Percentiles rank a stretch among this genome's conserved stretches.
phyloP scores from a whole-genome alignment of 2,329 filamentous ascomycete genomes.

The Botrytis fragariae region DNA sequence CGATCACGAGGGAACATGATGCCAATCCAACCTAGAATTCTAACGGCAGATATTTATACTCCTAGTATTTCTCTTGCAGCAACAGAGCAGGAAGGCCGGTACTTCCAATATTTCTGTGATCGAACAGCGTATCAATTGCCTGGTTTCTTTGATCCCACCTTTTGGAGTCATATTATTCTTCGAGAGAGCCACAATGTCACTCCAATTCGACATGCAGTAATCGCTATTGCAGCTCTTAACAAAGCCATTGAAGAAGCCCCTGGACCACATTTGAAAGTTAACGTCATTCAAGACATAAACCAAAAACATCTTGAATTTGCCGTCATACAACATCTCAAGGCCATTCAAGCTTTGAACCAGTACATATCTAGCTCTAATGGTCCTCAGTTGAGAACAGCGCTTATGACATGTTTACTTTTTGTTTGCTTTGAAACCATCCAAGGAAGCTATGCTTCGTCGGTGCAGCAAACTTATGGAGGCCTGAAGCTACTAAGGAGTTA shows the following conservation, averaged over 20 bases:
- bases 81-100: conserved; percentile 52
- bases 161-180: conserved; percentile 61
- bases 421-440: conserved; percentile 37
- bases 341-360: conserved; percentile 51
- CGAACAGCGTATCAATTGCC: conserved; percentile 61
- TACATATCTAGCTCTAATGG: conserved; percentile 45
- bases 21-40: conserved; percentile 36
- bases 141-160: conserved; percentile 62
- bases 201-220: conserved; percentile 63
- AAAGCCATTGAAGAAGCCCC: conserved; percentile 54
- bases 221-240: conserved; percentile 64
- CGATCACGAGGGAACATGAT: conserved; percentile 10
- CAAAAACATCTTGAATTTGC: conserved; percentile 57
- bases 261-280: conserved; percentile 34
- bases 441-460: conserved; percentile 56
- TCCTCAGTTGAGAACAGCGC: conserved; percentile 43
- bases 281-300: conserved; percentile 43
- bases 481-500: conserved; percentile 51
- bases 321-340: conserved; percentile 56
- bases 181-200: conserved; percentile 60
- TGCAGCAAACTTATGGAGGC: conserved; percentile 59
- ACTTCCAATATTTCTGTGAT: conserved; percentile 60
- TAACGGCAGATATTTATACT: conserved; percentile 25
- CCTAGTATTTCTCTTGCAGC: conserved; percentile 47
- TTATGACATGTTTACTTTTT: conserved; percentile 37